A percentile compares a stretch with the other conserved stretches of the same genome.
These are phyloP conservation scores for Eutrema yunnanense DNA, from an alignment of 345 rosid genomes.

Conservation along the genomic window DNA sequence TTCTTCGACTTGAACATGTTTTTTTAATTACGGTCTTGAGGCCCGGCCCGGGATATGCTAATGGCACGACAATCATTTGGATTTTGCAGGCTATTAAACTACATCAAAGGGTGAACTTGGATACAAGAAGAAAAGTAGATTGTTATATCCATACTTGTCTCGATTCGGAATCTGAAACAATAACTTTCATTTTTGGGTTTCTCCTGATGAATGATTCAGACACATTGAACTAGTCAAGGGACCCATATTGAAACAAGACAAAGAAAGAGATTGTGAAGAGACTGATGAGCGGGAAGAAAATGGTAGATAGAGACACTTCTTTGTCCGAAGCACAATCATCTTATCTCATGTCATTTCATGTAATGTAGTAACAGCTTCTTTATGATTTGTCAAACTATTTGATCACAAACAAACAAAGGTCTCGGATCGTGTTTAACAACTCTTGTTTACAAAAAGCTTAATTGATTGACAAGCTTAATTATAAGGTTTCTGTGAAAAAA, in stretches of 20 bases:
- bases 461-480: conserved; percentile 16
- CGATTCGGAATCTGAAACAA: neutral
- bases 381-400: conserved; percentile 15
- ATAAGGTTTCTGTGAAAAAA: neutral
- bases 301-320: conserved; percentile 12
- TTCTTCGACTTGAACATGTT: neutral
- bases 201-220: conserved; percentile 17
- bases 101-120: conserved; percentile 16
- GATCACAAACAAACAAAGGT: conserved; percentile 5
- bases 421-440: neutral
- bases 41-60: neutral
- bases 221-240: conserved; percentile 10
- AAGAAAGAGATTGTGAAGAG: conserved; percentile 19
- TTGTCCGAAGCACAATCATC: conserved; percentile 21
- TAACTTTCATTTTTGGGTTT: neutral
- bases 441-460: conserved; percentile 1
- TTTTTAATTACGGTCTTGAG: neutral
- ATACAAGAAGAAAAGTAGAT: neutral
- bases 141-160: neutral
- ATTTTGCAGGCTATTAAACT: conserved; percentile 21
- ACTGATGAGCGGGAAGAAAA: conserved; percentile 16
- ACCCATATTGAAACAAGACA: conserved; percentile 19
- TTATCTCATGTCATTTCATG: conserved; percentile 30
- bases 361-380: conserved; percentile 14
- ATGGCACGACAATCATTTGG: neutral